Percentiles rank a stretch among this genome's conserved stretches.
These are phyloP conservation scores for Asterella californica DNA, from an alignment of 225 moss, liverwort and hornwort genomes.

Conservation along the genomic window DNA sequence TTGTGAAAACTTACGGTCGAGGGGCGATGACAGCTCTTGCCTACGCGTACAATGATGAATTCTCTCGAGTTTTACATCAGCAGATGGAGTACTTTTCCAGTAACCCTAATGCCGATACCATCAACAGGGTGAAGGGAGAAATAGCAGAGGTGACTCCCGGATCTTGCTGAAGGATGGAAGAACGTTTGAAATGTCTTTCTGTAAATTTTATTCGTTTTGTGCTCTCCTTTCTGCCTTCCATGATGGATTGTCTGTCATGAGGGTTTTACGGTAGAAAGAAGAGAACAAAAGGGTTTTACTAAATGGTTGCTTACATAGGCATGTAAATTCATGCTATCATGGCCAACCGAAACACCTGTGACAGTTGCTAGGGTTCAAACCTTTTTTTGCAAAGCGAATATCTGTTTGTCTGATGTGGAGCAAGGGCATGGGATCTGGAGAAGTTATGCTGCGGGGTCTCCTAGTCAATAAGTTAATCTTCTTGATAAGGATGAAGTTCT, in stretches of 20 bases:
- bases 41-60: conserved; percentile 95
- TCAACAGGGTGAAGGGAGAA: conserved; percentile 97
- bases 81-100: conserved; percentile 99
- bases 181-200: background rate
- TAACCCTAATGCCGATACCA: conserved; percentile 79
- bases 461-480: no score
- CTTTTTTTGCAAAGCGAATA: background rate
- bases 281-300: no score
- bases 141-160: conserved; percentile 63
- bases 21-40: conserved; percentile 80
- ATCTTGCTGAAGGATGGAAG: background rate
- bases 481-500: no score
- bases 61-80: conserved; percentile 90
- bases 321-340: background rate
- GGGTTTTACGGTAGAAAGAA: no score
- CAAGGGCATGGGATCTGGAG: background rate
- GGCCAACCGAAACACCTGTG: background rate
- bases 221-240: background rate
- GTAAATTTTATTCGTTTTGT: no score
- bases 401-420: background rate
- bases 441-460: background rate
- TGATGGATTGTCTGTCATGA: no score
- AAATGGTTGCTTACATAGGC: background rate
- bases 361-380: background rate
- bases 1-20: conserved; percentile 88